Evolutionary conservation across 2,329 filamentous ascomycete species (phyloP).

Genomic region (Colletotrichum orchidophilum): DNA sequence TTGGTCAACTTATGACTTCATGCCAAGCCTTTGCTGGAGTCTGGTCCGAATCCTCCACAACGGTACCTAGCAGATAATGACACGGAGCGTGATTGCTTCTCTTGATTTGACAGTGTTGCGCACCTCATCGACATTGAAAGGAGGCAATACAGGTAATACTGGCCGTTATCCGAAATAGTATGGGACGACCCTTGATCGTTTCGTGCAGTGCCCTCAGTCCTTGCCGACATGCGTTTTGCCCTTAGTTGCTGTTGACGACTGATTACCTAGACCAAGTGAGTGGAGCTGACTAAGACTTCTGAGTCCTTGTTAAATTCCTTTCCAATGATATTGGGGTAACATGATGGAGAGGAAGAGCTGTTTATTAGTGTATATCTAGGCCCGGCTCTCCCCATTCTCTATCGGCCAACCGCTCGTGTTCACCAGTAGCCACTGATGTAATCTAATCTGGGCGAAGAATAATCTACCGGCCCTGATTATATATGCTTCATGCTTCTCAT

Average conservation of each 20-base stretch:
- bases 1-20: slow-evolving; percentile 27
- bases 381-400: not conserved
- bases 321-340: not conserved
- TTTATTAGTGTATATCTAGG: not conserved
- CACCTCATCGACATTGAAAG: not conserved
- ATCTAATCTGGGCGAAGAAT: not conserved
- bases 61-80: not conserved
- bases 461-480: not conserved
- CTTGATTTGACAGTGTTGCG: not conserved
- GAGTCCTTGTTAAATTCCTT: not conserved
- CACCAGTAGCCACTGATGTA: not conserved
- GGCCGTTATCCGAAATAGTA: too few species aligned
- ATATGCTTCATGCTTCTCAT: not conserved
- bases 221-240: not conserved
- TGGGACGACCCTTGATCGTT: not conserved
- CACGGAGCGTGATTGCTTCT: not conserved
- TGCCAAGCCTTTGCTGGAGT: slow-evolving; percentile 17
- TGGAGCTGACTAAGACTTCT: not conserved
- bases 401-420: not conserved
- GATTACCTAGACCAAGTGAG: not conserved
- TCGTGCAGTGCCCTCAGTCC: not conserved
- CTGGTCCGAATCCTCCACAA: not conserved
- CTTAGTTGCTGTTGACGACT: not conserved
- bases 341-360: not conserved
- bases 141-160: not conserved